These are phyloP conservation scores for Bifiguratus adelaidae DNA, from an alignment of 192 early-diverging fungal species.

Conservation along the genomic window DNA sequence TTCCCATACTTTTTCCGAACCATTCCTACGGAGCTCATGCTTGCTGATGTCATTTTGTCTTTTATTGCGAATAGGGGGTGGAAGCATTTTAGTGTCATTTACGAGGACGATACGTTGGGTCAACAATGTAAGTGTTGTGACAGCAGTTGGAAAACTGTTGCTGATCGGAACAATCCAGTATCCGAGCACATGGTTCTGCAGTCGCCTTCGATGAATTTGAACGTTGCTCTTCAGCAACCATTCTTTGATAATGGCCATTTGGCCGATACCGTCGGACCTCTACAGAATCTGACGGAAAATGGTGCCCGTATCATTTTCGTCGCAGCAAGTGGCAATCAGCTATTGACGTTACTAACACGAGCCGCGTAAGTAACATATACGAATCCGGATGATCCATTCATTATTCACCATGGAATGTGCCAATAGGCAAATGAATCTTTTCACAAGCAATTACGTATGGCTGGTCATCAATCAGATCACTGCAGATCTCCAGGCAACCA, in stretches of 20 bases:
- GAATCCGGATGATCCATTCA: no score
- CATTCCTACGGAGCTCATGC: slow-evolving; percentile 36
- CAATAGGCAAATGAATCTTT: no score
- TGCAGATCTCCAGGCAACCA: no score
- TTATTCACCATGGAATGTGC: no score
- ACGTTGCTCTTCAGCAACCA: slow-evolving; percentile 19
- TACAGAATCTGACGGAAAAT: slow-evolving; percentile 14
- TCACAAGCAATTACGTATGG: no score
- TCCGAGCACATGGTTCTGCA: slow-evolving; percentile 20
- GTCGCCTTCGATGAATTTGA: slow-evolving; percentile 14
- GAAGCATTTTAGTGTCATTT: slow-evolving; percentile 28
- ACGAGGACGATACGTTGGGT: slow-evolving; percentile 31
- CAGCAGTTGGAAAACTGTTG: background rate
- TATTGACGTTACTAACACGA: slow-evolving; percentile 16
- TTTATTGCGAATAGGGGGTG: slow-evolving; percentile 34
- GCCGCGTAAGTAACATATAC: no score
- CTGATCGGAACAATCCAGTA: slow-evolving; percentile 13
- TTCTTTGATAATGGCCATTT: slow-evolving; percentile 17
- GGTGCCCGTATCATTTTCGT: slow-evolving; percentile 33
- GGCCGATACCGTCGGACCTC: slow-evolving; percentile 7
- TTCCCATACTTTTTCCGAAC: slow-evolving; percentile 38
- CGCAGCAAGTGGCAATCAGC: slow-evolving; percentile 20
- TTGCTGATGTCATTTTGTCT: slow-evolving; percentile 28
- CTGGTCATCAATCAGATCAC: no score
- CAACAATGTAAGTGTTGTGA: slow-evolving; percentile 24